Percentiles rank a stretch among this genome's conserved stretches.
These are phyloP conservation scores for Dactylellina parvicollis DNA, from an alignment of 2,329 filamentous ascomycete species.

Conservation along the genomic window DNA sequence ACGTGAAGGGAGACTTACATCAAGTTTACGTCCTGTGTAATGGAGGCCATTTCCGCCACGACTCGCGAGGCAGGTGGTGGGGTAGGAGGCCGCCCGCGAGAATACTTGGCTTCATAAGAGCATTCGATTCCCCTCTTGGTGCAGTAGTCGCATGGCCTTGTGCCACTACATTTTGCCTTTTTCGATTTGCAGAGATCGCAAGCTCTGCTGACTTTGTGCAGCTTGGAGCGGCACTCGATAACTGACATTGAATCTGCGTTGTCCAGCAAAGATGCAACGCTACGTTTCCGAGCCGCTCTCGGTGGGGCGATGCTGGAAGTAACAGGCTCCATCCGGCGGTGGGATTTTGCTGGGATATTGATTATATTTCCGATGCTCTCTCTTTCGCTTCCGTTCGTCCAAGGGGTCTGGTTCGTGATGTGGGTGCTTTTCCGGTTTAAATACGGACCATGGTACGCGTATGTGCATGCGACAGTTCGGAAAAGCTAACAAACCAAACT, in stretches of 20 bases:
- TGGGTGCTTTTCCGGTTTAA: conserved; percentile 17
- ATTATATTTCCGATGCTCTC: not conserved
- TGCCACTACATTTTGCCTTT: conserved; percentile 62
- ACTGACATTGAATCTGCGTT: conserved; percentile 24
- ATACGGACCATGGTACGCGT: too few species aligned
- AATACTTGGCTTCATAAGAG: conserved; percentile 61
- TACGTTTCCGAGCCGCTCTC: conserved; percentile 17
- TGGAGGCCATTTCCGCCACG: too few species aligned
- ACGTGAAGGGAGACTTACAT: too few species aligned
- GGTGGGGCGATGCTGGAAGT: not conserved
- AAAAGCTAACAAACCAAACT: too few species aligned
- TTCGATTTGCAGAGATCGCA: conserved; percentile 62
- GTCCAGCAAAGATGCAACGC: conserved; percentile 32
- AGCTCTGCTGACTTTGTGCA: conserved; percentile 61
- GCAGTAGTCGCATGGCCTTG: conserved; percentile 60
- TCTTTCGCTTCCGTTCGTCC: too few species aligned
- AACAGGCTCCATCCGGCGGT: conserved; percentile 11
- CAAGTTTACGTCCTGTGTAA: too few species aligned
- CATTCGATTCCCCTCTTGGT: conserved; percentile 59
- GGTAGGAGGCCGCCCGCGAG: conserved; percentile 61
- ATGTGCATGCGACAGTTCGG: too few species aligned
- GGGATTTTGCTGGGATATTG: too few species aligned
- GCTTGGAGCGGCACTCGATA: conserved; percentile 5
- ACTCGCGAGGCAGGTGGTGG: conserved; percentile 56
- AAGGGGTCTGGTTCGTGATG: too few species aligned